phyloP scores from a whole-genome alignment of 2,329 filamentous ascomycete species.

The Ploettnerulaceae sp. region DNA sequence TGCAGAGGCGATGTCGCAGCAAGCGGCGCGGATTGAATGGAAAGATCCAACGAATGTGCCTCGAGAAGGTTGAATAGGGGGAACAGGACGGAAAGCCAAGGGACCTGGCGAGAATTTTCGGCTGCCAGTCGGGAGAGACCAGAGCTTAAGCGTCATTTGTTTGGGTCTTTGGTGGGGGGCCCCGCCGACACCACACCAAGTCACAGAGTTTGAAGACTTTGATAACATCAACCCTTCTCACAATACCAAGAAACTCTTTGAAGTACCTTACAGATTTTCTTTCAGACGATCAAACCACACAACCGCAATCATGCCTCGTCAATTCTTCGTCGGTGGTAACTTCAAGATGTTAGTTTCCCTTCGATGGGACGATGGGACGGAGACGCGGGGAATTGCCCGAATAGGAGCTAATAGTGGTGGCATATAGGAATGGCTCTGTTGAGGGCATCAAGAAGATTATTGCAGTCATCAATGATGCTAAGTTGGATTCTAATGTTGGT shows the following conservation, averaged over 20 bases:
- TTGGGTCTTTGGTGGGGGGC: not conserved
- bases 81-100: not conserved
- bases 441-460: slow-evolving; percentile 89
- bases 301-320: slow-evolving; percentile 67
- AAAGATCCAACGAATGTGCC: not conserved
- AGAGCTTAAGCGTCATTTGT: no score
- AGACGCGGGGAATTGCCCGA: slow-evolving; percentile 1
- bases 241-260: not conserved
- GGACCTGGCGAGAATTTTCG: slow-evolving; percentile 3
- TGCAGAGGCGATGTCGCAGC: not conserved
- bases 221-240: not conserved
- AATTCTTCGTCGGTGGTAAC: slow-evolving; percentile 98
- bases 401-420: slow-evolving; percentile 17
- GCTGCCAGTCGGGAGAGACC: not conserved
- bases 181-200: slow-evolving; percentile 1
- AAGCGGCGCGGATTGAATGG: not conserved
- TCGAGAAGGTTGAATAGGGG: no score
- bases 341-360: slow-evolving; percentile 82
- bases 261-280: slow-evolving; percentile 2
- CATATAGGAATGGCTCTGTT: slow-evolving; percentile 81
- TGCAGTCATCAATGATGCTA: slow-evolving; percentile 78
- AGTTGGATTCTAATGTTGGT: slow-evolving; percentile 73
- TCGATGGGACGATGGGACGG: slow-evolving; percentile 6
- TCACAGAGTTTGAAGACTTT: not conserved
- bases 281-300: not conserved